Evolutionary conservation across 140 eudicot species (phyloP), one percentile per base, ranked within the genome.

Genomic region (Flaveria floridana): DNA sequence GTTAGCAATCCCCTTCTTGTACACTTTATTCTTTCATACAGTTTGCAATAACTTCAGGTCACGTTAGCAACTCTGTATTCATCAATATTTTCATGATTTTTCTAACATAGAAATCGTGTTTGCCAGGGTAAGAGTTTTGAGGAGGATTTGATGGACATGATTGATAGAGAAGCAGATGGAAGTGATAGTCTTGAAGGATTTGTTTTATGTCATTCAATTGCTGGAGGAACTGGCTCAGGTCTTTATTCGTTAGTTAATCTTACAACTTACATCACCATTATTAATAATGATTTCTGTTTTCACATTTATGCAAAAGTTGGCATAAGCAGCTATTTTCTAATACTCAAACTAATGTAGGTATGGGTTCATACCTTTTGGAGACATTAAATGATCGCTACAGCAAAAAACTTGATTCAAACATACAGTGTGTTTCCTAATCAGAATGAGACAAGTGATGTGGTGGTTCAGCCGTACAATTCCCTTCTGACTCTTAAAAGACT

Each of bases 151-250:
- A 90, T 94, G 97, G 99, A 94, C 79, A 94, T 90, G 99, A 94
- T 94, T 79, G 99, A 94, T 74, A 85, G 99, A 85, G 99, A 94
- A 78, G 99, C 99, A 34, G 97, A 94, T 84, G 99, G 99, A 79
- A 94, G 99, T 84, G 99, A 94, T 78, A 90, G 97, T 81, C 96
- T 94, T 66, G 99, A 94, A 83, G 97, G 99, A 64, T 94, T 94
- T 76, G 99, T 94, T 82, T 81, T 94, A 41, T 94, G 99, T 82
- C 99, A 94, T 83, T 90, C 97, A 9, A 94, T 94, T 81, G 99
- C 99, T 77, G 99, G 99, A 46, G 99, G 99, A 74, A 88, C 99
- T 20, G 99, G 99, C 81, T 94, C 99, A 94, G 97, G 99, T 94
- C 51, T 56, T 73, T 25, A n/a, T 14, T 65, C 16, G 19, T 53